A percentile compares a stretch with the other conserved stretches of the same genome.
These are phyloP conservation scores for Helminthosporium solani DNA, from an alignment of 2,329 filamentous ascomycete species.

Conservation along the genomic window DNA sequence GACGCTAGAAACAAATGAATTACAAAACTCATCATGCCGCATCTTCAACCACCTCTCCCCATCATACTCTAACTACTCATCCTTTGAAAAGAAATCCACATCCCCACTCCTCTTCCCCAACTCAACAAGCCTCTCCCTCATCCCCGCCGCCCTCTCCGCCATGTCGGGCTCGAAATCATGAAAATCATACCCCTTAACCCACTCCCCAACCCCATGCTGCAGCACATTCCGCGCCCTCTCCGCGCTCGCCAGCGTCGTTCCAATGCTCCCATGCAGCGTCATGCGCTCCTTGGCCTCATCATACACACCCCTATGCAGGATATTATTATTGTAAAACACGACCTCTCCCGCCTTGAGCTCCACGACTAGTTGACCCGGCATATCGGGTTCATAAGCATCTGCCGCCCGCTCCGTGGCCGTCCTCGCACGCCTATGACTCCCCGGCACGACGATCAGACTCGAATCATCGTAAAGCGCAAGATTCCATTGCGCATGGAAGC, in stretches of 20 bases:
- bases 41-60: too few relatives aligned
- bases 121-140: constrained; percentile 63
- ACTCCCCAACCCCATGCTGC: constrained; percentile 70
- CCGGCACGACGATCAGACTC: constrained; percentile 72
- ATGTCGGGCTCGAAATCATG: constrained; percentile 62
- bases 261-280: constrained; percentile 73
- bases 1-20: too few relatives aligned
- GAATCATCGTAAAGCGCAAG: constrained; percentile 75
- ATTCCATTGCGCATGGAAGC: constrained; percentile 84
- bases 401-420: constrained; percentile 69
- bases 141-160: constrained; percentile 58
- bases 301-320: constrained; percentile 73
- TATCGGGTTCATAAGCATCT: constrained; percentile 60
- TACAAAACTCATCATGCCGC: too few relatives aligned
- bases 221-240: constrained; percentile 69
- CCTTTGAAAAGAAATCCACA: constrained; percentile 56
- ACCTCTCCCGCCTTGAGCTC: constrained; percentile 71
- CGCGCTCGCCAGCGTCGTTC: constrained; percentile 56
- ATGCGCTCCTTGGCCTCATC: constrained; percentile 59
- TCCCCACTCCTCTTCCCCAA: constrained; percentile 62
- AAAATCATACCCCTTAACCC: constrained; percentile 63
- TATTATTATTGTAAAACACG: constrained; percentile 90
- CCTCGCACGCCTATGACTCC: constrained; percentile 69
- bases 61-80: constrained; percentile 25
- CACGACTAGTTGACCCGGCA: constrained; percentile 68